A percentile compares a stretch with the other conserved stretches of the same genome.
Conservation (phyloP, 257 asterid genomes). For the Solanum chilense region DNA sequence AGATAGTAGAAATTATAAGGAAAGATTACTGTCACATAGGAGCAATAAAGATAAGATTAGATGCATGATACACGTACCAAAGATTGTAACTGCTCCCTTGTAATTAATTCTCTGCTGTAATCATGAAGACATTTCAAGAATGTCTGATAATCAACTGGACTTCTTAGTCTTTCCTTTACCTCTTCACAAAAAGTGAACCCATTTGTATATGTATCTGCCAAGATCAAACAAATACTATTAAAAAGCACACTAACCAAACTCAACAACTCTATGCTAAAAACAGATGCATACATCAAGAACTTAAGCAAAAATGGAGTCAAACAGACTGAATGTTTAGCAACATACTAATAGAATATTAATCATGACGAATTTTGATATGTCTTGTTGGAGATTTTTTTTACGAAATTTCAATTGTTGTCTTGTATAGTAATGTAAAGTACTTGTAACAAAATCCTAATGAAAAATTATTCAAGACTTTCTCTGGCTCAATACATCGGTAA, state of each 20-base stretch:
- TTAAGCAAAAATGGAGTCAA: constrained; percentile 42
- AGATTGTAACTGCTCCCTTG: constrained; percentile 66
- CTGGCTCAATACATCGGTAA: constrained; percentile 32
- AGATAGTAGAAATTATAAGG: background rate
- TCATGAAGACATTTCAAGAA: constrained; percentile 90
- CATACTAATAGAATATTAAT: background rate
- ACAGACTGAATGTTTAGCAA: background rate
- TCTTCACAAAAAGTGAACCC: constrained; percentile 84
- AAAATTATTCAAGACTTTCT: background rate
- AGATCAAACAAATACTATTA: constrained; percentile 9
- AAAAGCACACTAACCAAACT: background rate
- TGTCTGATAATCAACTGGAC: constrained; percentile 82
- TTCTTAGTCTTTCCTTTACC: constrained; percentile 72
- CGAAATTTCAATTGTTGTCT: constrained; percentile 25
- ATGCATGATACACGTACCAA: constrained; percentile 43
- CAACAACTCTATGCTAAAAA: background rate
- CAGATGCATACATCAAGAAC: background rate
- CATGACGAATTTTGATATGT: background rate
- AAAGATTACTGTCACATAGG: background rate
- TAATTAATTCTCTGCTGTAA: constrained; percentile 76
- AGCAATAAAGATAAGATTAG: background rate
- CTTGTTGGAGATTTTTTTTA: background rate
- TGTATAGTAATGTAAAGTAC: background rate
- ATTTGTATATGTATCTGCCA: constrained; percentile 54
- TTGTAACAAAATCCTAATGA: background rate